Conservation (phyloP, 495 filamentous ascomycete genomes). For the Acidomyces sp. region DNA sequence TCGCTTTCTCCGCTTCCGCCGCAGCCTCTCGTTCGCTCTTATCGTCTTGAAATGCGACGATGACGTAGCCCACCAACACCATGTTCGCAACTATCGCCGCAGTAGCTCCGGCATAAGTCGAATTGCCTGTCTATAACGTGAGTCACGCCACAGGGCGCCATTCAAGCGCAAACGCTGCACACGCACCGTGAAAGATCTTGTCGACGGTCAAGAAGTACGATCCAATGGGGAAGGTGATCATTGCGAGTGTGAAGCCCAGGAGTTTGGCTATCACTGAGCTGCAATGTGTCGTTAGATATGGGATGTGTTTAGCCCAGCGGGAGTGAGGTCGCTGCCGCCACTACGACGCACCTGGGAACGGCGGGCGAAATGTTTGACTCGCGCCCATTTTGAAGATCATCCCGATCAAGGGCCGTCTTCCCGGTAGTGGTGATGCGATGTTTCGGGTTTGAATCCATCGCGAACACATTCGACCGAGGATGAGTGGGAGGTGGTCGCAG, state of each 20-base stretch:
- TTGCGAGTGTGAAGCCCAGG: constrained; percentile 76
- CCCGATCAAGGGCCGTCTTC: constrained; percentile 22
- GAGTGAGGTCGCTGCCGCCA: too few relatives aligned
- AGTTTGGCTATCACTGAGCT: constrained; percentile 85
- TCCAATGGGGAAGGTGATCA: constrained; percentile 72
- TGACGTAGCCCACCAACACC: constrained; percentile 78
- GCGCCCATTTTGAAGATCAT: constrained; percentile 11
- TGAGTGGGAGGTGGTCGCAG: too few relatives aligned
- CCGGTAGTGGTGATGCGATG: constrained; percentile 20
- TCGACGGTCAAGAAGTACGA: constrained; percentile 75
- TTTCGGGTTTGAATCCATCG: too few relatives aligned
- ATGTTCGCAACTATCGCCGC: constrained; percentile 86
- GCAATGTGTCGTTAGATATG: not conserved
- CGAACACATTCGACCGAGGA: too few relatives aligned
- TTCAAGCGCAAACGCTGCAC: not conserved
- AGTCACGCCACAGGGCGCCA: not conserved
- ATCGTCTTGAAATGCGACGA: constrained; percentile 87
- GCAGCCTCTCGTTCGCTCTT: constrained; percentile 52
- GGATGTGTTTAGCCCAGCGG: not conserved
- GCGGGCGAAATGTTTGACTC: constrained; percentile 29
- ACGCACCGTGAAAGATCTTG: constrained; percentile 58
- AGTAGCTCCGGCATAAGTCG: constrained; percentile 69
- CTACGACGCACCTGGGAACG: constrained; percentile 29
- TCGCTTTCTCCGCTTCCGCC: constrained; percentile 37
- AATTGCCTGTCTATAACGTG: constrained; percentile 50